Conservation (phyloP, 257 asterid genomes). For the Catharanthus roseus region DNA sequence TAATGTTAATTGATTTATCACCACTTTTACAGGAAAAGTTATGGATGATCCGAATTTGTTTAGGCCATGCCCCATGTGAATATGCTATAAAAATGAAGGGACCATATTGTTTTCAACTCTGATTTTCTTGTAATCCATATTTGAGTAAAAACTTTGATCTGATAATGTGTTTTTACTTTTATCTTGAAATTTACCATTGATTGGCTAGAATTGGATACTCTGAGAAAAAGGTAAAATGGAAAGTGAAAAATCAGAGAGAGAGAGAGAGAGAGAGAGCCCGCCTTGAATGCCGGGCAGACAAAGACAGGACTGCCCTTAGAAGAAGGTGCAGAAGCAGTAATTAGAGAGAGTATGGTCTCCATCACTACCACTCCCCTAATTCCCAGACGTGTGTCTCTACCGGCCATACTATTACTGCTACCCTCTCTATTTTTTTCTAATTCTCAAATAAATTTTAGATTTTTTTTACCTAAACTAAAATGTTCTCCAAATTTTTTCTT, state of each 20-base stretch:
- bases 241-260: slow-evolving; percentile 13
- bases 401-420: too few species aligned
- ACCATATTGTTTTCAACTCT: neutral
- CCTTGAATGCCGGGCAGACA: slow-evolving; percentile 56
- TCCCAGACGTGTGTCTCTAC: slow-evolving; percentile 15
- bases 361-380: slow-evolving; percentile 27
- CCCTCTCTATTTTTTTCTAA: too few species aligned
- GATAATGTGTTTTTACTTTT: neutral
- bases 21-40: too few species aligned
- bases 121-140: neutral
- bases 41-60: too few species aligned
- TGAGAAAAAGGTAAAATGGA: neutral
- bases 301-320: slow-evolving; percentile 26
- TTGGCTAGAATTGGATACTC: slow-evolving; percentile 5
- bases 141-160: neutral
- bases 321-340: slow-evolving; percentile 25
- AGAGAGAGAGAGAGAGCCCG: slow-evolving; percentile 25
- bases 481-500: too few species aligned
- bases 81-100: too few species aligned
- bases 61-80: too few species aligned
- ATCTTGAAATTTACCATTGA: neutral
- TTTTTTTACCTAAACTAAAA: too few species aligned
- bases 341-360: slow-evolving; percentile 33
- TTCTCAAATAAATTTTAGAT: too few species aligned
- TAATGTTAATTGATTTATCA: too few species aligned